Base-by-base conservation (phyloP, 2,329 filamentous ascomycete genomes). In the Lasiodiplodia sp. region DNA sequence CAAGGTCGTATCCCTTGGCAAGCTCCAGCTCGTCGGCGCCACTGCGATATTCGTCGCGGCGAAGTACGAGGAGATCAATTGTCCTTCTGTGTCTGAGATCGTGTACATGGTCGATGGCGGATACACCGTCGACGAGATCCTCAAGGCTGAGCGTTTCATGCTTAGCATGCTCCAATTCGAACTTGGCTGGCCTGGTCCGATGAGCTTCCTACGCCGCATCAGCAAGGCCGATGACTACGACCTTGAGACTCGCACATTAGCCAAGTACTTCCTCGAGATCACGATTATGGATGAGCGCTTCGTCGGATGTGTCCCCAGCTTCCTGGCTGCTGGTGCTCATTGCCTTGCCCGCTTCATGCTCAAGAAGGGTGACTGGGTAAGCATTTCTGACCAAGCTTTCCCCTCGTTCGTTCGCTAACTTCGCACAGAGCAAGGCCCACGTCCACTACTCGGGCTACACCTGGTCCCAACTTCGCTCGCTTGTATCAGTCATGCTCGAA, bases 181-280 rank as follows among this genome's bases (percentile, higher is more conserved):
- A 81, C 88, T 99, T 66, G 96, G 96, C 65, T 98, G 93, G 91
- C 96, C 96, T n/a, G 96, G 96, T 53, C 96, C 96, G 1, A 97
- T 99, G 95, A 97, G 94, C 83, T 99, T 99, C 82, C 86, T 99
- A 70, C 89, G 96, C 70, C 90, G 95, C 68, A 96, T 98, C 81
- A 98, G 95, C 89, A 98, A 98, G 84, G 96, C 96, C 16, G 96
- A 99, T 78, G 94, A 97, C 77, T 99, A 98, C 77, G 94, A 99
- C 77, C 85, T 97, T 57, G 95, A 99, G 82, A 97, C 95, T 12
- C 89, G 96, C 47, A 98, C 96, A 5, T 84, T 99, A 67, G 94
- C 96, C 74, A 99, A 99, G 83, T 99, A 99, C 82, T 97, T 99
- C 81, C 86, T 99, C 31, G 96, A 99, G 79, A 88, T 98, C 67